Conservation (phyloP, 129 eudicot species). For the Flaveria linearis region DNA sequence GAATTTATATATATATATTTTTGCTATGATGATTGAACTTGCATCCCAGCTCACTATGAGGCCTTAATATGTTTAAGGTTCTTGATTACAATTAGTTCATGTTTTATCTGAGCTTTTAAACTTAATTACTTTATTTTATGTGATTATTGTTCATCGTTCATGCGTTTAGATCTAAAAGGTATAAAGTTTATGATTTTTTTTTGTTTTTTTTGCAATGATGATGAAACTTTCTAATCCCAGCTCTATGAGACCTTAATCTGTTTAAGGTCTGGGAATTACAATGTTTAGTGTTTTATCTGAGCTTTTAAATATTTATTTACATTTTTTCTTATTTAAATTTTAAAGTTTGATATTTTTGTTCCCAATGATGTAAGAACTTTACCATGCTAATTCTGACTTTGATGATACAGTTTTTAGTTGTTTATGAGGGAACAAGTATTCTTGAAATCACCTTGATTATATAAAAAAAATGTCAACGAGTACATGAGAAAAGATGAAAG, state of each 20-base stretch:
- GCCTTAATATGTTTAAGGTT: conserved; percentile 43
- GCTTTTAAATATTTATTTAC: neutral
- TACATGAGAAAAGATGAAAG: too few relatives aligned
- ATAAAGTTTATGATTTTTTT: neutral
- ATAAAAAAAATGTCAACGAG: too few relatives aligned
- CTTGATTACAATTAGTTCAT: conserved; percentile 38
- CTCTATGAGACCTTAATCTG: conserved; percentile 49
- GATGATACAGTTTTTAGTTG: conserved; percentile 15
- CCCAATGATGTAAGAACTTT: conserved; percentile 23
- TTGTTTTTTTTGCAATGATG: conserved; percentile 27
- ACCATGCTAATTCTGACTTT: conserved; percentile 47
- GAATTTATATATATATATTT: too few relatives aligned
- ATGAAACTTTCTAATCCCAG: conserved; percentile 48
- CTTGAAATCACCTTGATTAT: too few relatives aligned
- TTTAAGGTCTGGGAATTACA: conserved; percentile 39
- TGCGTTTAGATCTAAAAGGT: too few relatives aligned
- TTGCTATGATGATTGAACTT: conserved; percentile 44
- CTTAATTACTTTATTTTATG: neutral
- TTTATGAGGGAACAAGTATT: conserved; percentile 32
- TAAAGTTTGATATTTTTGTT: neutral
- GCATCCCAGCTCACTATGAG: conserved; percentile 55
- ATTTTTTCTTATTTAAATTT: neutral
- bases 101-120: conserved; percentile 21
- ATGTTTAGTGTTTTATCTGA: conserved; percentile 42
- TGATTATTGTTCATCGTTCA: too few relatives aligned